These are phyloP conservation scores for Penicillium daleae DNA, from an alignment of 495 filamentous ascomycete genomes.

Conservation along the genomic window DNA sequence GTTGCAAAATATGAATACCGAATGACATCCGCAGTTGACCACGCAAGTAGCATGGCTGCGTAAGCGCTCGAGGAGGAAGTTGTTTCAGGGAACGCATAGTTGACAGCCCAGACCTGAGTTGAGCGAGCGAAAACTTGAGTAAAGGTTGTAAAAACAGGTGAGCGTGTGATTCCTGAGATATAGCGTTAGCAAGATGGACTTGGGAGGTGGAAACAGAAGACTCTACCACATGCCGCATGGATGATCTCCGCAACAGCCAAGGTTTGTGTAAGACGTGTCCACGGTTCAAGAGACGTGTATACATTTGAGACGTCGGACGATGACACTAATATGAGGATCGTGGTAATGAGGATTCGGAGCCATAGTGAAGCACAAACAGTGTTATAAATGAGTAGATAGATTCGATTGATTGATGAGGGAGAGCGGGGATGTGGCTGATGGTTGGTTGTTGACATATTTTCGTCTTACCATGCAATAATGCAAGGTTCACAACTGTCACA, in stretches of 20 bases:
- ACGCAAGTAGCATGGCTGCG: constrained; percentile 54
- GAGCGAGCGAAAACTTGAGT: constrained; percentile 57
- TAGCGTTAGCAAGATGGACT: constrained; percentile 5
- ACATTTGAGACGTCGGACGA: constrained; percentile 16
- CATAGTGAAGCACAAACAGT: constrained; percentile 67
- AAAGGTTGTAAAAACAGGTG: constrained; percentile 56
- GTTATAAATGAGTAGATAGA: constrained; percentile 77
- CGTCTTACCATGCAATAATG: not conserved
- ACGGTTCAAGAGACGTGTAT: constrained; percentile 36
- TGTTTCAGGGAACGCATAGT: constrained; percentile 42
- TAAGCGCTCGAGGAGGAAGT: constrained; percentile 42
- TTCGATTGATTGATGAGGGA: constrained; percentile 1
- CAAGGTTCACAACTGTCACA: not conserved
- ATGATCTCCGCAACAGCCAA: constrained; percentile 37
- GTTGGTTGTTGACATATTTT: not conserved
- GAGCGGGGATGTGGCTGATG: not conserved
- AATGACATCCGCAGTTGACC: constrained; percentile 54
- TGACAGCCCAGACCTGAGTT: constrained; percentile 58
- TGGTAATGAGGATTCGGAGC: constrained; percentile 48
- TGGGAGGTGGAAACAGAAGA: not conserved
- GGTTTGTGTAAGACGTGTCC: constrained; percentile 36
- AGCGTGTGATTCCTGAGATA: constrained; percentile 50
- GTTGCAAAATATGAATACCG: constrained; percentile 58
- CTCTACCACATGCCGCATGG: constrained; percentile 54
- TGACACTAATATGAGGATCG: constrained; percentile 12